Conservation (phyloP, 2,329 filamentous ascomycete genomes). For the Pseudogymnoascus sp. region DNA sequence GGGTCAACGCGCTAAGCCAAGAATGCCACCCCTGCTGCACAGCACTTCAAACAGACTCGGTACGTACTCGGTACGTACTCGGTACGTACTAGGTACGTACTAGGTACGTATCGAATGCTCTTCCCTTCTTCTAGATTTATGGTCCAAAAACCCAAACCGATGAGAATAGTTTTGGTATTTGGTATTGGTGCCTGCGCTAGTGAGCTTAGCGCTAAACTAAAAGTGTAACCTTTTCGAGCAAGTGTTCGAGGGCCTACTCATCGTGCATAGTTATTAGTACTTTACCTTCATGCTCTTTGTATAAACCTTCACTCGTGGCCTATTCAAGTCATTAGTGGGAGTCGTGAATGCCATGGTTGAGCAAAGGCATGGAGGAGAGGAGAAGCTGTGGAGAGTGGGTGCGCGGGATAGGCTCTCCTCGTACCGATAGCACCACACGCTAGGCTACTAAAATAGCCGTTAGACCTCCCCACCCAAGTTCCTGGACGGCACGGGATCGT, state of each 20-base stretch:
- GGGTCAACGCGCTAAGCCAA: neutral
- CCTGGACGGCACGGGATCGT: neutral
- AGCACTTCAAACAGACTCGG: neutral
- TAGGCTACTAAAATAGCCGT: neutral
- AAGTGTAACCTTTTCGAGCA: neutral
- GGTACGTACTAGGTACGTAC: too few relatives aligned
- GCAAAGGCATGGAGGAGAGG: neutral
- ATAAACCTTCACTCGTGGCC: neutral
- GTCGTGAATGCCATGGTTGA: neutral
- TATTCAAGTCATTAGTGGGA: neutral
- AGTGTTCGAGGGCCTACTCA: neutral
- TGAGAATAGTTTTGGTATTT: too few relatives aligned
- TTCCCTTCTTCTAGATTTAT: too few relatives aligned
- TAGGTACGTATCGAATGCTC: too few relatives aligned
- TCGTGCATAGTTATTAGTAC: neutral
- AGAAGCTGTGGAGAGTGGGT: neutral
- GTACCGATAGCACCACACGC: neutral
- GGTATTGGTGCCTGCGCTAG: too few relatives aligned
- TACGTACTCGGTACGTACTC: neutral
- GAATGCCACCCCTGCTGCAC: neutral
- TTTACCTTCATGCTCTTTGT: neutral
- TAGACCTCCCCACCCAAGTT: neutral
- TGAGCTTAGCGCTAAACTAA: too few relatives aligned
- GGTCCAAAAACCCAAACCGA: too few relatives aligned
- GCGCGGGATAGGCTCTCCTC: neutral